Evolutionary conservation across 768 basidiomycete genomes (phyloP), one percentile per base, ranked within the genome.

Genomic region (Podaxis rugospora): DNA sequence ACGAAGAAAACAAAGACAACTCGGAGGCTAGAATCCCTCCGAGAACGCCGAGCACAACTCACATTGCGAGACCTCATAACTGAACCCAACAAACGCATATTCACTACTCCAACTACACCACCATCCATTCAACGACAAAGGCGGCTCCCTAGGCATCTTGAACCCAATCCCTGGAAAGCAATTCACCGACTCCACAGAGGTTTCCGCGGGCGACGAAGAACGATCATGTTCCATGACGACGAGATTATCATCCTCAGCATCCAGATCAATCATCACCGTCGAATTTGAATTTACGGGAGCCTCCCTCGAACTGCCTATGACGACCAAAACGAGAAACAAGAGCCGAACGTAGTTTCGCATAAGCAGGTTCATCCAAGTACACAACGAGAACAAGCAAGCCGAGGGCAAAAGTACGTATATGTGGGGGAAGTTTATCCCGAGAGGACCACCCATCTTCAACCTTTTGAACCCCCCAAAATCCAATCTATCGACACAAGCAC

Each of bases 41-140:
- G 32, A 9, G 9, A 9, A 32, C 1, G 32, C 9, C 32, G 9
- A 32, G 32, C 9, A 44, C 4, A 18, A 68, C 83, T 52, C 65
- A 87, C 88, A 90, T 10, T 74, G 77, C 44, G 85, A 82, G 23
- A 91, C 78, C 66, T 89, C 89, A 65, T 92, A 92, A 69, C 87
- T 87, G 71, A 92, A 87, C 0, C 89, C 90, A 53, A 91, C 72
- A 68, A 92, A 92, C 0, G 82, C 90, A 65, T 89, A 90, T 68
- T 92, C 90, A 0, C 81, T 83, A 57, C 74, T 71, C 39, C 73
- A 68, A 58, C 81, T 69, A 68, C 90, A 92, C 90, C 89, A 87
- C 86, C 86, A 87, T 55, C 76, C 74, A 9, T 73, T 71, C 37
- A 77, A 59, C 1, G 80, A 79, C 0, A 69, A 59, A 0, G 87